Percentiles rank a stretch among this genome's conserved stretches.
Evolutionary conservation across 768 basidiomycete species (phyloP).

Genomic region (Mycena rebaudengoi): DNA sequence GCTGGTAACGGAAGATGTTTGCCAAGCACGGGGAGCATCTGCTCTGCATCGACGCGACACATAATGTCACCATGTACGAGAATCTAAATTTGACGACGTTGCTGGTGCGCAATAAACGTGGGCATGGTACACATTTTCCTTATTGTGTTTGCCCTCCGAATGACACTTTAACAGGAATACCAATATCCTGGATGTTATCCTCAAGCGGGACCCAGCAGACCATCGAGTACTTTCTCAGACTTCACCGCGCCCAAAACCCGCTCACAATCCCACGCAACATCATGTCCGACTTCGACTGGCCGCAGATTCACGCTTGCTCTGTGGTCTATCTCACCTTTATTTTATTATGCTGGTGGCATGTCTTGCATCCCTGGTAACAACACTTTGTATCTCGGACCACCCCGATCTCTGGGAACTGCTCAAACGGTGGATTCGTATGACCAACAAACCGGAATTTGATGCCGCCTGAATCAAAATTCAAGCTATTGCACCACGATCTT

Average conservation of each 20-base stretch:
- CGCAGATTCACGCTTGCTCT: conserved; percentile 5
- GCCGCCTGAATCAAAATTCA: conserved; percentile 24
- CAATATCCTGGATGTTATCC: not conserved
- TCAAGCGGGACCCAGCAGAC: conserved; percentile 24
- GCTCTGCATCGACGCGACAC: conserved; percentile 20
- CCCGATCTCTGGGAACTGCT: conserved; percentile 29
- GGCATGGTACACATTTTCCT: not conserved
- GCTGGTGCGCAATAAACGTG: not conserved
- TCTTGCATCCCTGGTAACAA: conserved; percentile 40
- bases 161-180: not conserved
- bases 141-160: not conserved
- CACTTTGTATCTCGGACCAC: conserved; percentile 2
- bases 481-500: not conserved
- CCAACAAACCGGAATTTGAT: conserved; percentile 25
- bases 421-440: conserved; percentile 31
- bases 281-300: conserved; percentile 16
- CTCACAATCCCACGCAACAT: not conserved
- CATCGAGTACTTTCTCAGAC: conserved; percentile 19
- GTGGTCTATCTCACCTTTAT: not conserved
- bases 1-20: conserved; percentile 12
- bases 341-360: conserved; percentile 41
- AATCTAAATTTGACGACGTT: conserved; percentile 12
- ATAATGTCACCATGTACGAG: conserved; percentile 19
- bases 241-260: not conserved
- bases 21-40: conserved; percentile 3